Base-by-base conservation (phyloP, 768 basidiomycete species). In the Hydnum rufescens region DNA sequence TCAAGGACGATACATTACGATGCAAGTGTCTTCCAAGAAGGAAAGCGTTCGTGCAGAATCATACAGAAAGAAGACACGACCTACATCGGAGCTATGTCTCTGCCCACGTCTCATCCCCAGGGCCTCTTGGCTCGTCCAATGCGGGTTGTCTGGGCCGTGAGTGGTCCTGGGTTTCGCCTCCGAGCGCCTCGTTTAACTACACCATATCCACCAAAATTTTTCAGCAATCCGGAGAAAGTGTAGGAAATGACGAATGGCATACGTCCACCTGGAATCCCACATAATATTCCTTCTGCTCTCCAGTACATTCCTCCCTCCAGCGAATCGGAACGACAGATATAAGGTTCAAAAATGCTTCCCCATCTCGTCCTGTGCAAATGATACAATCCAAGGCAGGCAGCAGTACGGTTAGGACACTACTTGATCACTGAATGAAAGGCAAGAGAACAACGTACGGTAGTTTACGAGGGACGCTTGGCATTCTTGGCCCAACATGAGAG, bases 201-300 rank as follows among this genome's bases (percentile, higher is more conserved):
- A 13, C 8, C 8, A 47, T 8, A 47, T 16, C 13, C 13, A 47
- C 8, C 8, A 8, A 28, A 47, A 47, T 47, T 8, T 13, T 16
- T 28, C 13, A 16, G 13, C 25, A 13, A 8, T 13, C 26, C 26
- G 13, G 25, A 8, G 44, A 47, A 16, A 16, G 13, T 16, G 13
- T 13, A 47, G 44, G 26, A 25, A 13, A 16, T 13, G 26, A 28
- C 13, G 25, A 47, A 60, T 82, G 77, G 18, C 78, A 77, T 47
- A 99, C 69, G 65, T 96, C 88, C 52, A 95, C 82, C 66, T 99
- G 90, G 70, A 99, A 97, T 0, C 95, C 93, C 49, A 99, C 80
- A 59, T 86, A 82, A 62, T 82, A 95, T 47, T 47, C 44, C 5
- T 76, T 78, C 36, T 85, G 72, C 44, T 92, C 81, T 51, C 77